Base-by-base conservation (phyloP, 73 alveolate species). In the Stentor coeruleus region DNA sequence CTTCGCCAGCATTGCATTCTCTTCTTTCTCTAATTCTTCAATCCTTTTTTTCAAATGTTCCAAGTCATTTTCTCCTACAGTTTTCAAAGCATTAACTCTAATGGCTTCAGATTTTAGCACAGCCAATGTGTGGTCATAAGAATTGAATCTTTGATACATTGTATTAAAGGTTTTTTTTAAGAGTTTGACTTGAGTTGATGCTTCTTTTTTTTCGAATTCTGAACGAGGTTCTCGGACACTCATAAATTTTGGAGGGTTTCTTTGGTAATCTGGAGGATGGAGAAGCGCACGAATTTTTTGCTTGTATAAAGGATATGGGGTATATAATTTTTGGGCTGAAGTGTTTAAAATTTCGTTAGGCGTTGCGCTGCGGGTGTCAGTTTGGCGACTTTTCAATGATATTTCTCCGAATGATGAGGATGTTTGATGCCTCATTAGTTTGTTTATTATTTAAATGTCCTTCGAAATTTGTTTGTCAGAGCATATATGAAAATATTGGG, bases 231-330 rank as follows among this genome's bases (percentile, higher is more conserved):
- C 66, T 11, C 66, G 66, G 66, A 49, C 66, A 11, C 28, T 11
- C 66, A 49, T 49, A 20, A 49, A 49, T 20, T 49, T 49, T 49
- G 66, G 66, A 49, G 66, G 66, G 66, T 49, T 49, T 49, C 66
- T 49, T 49, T 6, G 66, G 66, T 49, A 49, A 49, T 49, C 66
- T 11, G 66, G 66, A 49, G 66, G 66, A 11, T 49, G 6, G 6
- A 49, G 20, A 6, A 49, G 20, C 6, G 66, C 66, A 20, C 66
- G 28, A 49, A 49, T 49, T 49, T 49, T 49, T 49, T 49, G 66
- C 66, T 49, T 49, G 20, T 49, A 49, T 11, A 49, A 20, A 11
- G 66, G 66, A 49, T 49, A 49, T 11, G 66, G 66, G 20, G 66
- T 49, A 20, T 20, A 49, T 20, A 11, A 20, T 20, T 20, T 49